Conservation (phyloP, 2,329 filamentous ascomycete species). For the Colletotrichum echinochloae region DNA sequence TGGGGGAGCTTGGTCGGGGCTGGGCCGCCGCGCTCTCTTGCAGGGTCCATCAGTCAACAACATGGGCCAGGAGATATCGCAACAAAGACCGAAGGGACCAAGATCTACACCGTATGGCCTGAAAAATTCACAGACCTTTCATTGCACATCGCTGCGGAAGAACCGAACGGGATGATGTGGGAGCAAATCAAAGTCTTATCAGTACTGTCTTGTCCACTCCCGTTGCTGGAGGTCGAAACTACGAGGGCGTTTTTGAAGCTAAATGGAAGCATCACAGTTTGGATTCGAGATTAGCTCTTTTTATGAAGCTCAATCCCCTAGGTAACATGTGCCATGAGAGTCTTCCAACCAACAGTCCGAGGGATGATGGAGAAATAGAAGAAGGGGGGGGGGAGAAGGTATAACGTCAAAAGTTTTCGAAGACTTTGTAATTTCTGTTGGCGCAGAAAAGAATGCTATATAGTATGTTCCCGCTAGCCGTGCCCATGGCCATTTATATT, state of each 20-base stretch:
- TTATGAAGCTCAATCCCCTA: not conserved
- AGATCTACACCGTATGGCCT: not conserved
- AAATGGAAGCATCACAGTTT: not conserved
- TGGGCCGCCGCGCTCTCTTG: not conserved
- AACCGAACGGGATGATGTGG: too few species aligned
- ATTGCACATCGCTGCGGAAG: not conserved
- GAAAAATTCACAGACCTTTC: not conserved
- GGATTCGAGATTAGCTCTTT: not conserved
- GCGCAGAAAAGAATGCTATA: conserved; percentile 6
- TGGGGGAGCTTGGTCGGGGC: not conserved
- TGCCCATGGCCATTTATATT: conserved; percentile 6
- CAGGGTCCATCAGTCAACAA: conserved; percentile 44
- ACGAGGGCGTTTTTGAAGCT: not conserved
- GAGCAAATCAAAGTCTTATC: not conserved
- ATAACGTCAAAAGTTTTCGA: not conserved
- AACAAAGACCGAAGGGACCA: not conserved
- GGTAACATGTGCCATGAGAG: not conserved
- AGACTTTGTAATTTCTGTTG: not conserved
- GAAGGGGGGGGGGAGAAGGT: not conserved
- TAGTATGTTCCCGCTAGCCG: conserved; percentile 1
- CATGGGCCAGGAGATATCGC: not conserved
- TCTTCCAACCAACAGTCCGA: not conserved
- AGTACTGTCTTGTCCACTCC: not conserved
- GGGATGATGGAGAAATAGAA: not conserved
- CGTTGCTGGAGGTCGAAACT: not conserved